Evolutionary conservation across 306 rosid species (phyloP).

Genomic region (Quercus berberidifolia): DNA sequence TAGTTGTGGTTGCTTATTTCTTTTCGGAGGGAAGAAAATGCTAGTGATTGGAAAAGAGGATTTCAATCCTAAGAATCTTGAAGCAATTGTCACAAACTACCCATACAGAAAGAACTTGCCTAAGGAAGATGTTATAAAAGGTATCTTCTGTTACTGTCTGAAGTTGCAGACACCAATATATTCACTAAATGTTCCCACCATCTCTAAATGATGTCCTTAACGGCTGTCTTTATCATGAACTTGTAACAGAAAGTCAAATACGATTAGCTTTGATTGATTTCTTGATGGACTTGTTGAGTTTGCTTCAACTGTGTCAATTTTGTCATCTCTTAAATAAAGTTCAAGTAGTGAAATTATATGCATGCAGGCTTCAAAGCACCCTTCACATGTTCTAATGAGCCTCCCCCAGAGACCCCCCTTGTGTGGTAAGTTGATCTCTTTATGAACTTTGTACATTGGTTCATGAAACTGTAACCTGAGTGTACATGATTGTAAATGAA

Average conservation of each 20-base stretch:
- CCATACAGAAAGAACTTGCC: conserved; percentile 87
- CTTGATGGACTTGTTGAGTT: conserved; percentile 87
- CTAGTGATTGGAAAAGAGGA: conserved; percentile 89
- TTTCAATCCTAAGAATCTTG: conserved; percentile 83
- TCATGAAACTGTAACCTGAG: conserved; percentile 5
- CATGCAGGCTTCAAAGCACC: conserved; percentile 93
- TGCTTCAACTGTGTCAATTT: conserved; percentile 1
- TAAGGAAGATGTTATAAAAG: conserved; percentile 74
- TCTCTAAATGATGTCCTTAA: conserved; percentile 25
- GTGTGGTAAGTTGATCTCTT: conserved; percentile 57
- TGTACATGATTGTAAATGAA: background rate
- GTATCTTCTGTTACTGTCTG: conserved; percentile 35
- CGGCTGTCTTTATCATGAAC: conserved; percentile 29
- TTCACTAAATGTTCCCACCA: background rate
- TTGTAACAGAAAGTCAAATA: conserved; percentile 67
- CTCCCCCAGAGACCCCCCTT: conserved; percentile 77
- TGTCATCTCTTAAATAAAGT: conserved; percentile 12
- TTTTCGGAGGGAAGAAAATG: conserved; percentile 77
- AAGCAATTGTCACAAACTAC: conserved; percentile 73
- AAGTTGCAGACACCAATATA: background rate
- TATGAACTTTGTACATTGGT: conserved; percentile 10
- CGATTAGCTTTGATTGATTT: conserved; percentile 89
- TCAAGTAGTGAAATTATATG: conserved; percentile 26
- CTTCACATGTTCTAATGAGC: conserved; percentile 77
- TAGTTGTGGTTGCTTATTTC: conserved; percentile 33